A percentile compares a stretch with the other conserved stretches of the same genome.
These are phyloP conservation scores for Populus simonii DNA, from an alignment of 345 rosid species.

Conservation along the genomic window DNA sequence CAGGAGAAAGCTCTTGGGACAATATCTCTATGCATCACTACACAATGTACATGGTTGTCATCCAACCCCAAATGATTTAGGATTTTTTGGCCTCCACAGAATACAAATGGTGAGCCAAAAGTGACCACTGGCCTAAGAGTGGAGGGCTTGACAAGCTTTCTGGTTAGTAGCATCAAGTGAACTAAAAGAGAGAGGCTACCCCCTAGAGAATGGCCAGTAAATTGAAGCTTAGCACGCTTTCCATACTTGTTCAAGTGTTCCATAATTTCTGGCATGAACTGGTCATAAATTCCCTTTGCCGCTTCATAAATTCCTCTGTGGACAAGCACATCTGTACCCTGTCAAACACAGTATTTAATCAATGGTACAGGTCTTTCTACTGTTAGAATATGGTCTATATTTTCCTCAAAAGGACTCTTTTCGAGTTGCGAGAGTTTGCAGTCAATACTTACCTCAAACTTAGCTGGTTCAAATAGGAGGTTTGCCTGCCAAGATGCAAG, in stretches of 20 bases:
- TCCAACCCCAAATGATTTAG: slow-evolving; percentile 66
- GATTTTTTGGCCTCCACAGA: slow-evolving; percentile 76
- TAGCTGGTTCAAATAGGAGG: slow-evolving; percentile 81
- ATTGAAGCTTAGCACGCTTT: slow-evolving; percentile 72
- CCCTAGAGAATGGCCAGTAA: slow-evolving; percentile 91
- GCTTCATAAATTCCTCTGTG: slow-evolving; percentile 96
- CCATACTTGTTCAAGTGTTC: slow-evolving; percentile 59
- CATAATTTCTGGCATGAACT: slow-evolving; percentile 69
- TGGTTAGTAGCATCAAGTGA: slow-evolving; percentile 61
- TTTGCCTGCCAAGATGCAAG: slow-evolving; percentile 90
- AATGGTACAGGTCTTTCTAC: neutral
- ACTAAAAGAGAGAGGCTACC: slow-evolving; percentile 83
- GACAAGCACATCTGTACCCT: slow-evolving; percentile 77
- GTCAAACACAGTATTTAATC: slow-evolving; percentile 3
- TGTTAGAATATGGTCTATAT: neutral
- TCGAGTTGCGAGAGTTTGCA: neutral
- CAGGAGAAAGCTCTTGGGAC: slow-evolving; percentile 98
- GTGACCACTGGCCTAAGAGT: slow-evolving; percentile 68
- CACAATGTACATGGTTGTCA: slow-evolving; percentile 60
- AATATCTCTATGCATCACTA: slow-evolving; percentile 91
- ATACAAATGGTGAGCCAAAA: slow-evolving; percentile 84
- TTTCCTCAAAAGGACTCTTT: neutral
- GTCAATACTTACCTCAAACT: slow-evolving; percentile 60
- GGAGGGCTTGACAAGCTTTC: slow-evolving; percentile 51
- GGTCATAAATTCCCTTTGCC: slow-evolving; percentile 82